Conservation (phyloP, 1,139 yeast genomes). For the Pneumocystis wakefieldiae region DNA sequence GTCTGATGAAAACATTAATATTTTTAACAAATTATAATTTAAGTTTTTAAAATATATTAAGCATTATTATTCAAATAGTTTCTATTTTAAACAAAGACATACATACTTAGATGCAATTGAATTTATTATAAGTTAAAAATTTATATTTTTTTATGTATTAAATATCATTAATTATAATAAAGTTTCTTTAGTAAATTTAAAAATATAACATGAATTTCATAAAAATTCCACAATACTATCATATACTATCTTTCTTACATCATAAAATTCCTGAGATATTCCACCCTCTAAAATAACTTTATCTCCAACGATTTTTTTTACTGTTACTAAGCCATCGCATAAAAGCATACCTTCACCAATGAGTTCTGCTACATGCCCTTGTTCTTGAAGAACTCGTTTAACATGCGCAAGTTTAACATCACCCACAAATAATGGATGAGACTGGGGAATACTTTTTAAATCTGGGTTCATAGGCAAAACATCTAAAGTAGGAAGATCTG, state of each 20-base stretch:
- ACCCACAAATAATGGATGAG: constrained; percentile 57
- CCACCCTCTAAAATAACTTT: constrained; percentile 74
- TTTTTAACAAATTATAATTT: not conserved
- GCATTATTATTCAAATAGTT: no score
- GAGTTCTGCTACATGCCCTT: constrained; percentile 67
- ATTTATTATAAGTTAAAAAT: not conserved
- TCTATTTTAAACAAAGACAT: not conserved
- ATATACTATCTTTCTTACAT: constrained; percentile 53
- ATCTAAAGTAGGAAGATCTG: constrained; percentile 15
- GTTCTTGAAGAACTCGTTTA: constrained; percentile 42
- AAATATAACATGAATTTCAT: not conserved
- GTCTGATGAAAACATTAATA: no score
- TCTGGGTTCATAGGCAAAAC: constrained; percentile 21
- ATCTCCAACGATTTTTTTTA: constrained; percentile 68
- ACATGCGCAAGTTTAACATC: constrained; percentile 75
- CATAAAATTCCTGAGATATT: constrained; percentile 60
- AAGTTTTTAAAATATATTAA: not conserved
- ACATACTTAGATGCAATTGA: not conserved
- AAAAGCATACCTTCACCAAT: constrained; percentile 87
- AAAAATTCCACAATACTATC: constrained; percentile 9
- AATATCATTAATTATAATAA: not conserved
- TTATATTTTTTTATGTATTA: not conserved
- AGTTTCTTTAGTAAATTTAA: no score
- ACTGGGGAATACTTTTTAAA: constrained; percentile 23
- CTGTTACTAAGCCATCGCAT: constrained; percentile 61